A percentile compares a stretch with the other conserved stretches of the same genome.
Conservation (phyloP, 768 basidiomycete species). For the Cyathus striatus region DNA sequence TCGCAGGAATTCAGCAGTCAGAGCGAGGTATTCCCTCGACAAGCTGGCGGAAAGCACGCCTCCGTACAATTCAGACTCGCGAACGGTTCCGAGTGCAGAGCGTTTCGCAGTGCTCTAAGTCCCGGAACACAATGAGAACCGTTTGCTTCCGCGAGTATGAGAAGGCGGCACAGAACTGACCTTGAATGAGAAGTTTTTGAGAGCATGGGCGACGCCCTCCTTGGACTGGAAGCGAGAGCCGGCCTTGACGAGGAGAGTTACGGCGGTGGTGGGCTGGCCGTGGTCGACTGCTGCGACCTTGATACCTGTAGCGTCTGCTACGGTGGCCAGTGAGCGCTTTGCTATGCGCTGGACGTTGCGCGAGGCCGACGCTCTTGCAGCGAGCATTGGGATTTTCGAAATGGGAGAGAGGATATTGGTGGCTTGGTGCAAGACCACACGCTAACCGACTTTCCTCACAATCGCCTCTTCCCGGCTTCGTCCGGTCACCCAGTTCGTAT, state of each 20-base stretch:
- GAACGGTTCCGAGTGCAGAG: constrained; percentile 84
- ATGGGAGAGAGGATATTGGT: no score
- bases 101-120: constrained; percentile 80
- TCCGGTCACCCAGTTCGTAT: no score
- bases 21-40: constrained; percentile 83
- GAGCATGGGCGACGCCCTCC: constrained; percentile 86
- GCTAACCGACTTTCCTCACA: no score
- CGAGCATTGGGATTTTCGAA: constrained; percentile 47
- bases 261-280: constrained; percentile 76
- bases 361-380: constrained; percentile 54
- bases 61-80: constrained; percentile 91
- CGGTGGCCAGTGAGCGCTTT: constrained; percentile 80
- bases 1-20: constrained; percentile 92
- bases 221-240: constrained; percentile 86
- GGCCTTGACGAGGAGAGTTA: constrained; percentile 90
- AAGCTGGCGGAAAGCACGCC: constrained; percentile 84
- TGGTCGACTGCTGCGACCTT: constrained; percentile 85
- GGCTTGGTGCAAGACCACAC: no score
- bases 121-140: not conserved
- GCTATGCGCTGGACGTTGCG: constrained; percentile 52
- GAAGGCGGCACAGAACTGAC: constrained; percentile 46
- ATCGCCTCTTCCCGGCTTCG: no score
- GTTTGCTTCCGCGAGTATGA: not conserved
- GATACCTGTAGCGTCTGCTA: constrained; percentile 72
- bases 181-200: constrained; percentile 99